Percentiles rank a stretch among this genome's conserved stretches.
phyloP scores from a whole-genome alignment of 2,329 filamentous ascomycete genomes.

The Karstenula rhodostoma region DNA sequence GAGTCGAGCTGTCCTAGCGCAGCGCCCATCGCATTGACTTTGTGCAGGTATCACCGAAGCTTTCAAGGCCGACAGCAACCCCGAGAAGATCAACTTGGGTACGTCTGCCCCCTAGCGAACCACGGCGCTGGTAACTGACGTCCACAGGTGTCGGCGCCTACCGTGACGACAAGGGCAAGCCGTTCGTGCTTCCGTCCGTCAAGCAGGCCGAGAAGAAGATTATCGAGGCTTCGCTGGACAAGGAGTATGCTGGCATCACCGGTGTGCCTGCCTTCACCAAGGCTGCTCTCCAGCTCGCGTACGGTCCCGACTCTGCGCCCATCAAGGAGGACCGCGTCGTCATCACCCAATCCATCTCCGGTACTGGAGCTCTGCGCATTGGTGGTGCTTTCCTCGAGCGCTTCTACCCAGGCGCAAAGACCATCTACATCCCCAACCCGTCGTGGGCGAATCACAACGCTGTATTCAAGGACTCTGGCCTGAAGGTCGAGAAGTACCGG shows the following conservation, averaged over 20 bases:
- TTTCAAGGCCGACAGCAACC: slow-evolving; percentile 94
- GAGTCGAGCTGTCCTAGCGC: slow-evolving; percentile 45
- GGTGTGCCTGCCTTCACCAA: slow-evolving; percentile 94
- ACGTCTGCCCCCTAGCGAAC: slow-evolving; percentile 40
- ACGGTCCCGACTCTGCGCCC: slow-evolving; percentile 79
- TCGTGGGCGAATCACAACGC: slow-evolving; percentile 99
- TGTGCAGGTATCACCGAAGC: slow-evolving; percentile 87
- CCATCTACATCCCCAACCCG: slow-evolving; percentile 94
- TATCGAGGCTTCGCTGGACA: slow-evolving; percentile 80
- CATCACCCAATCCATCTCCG: slow-evolving; percentile 98
- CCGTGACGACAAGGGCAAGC: slow-evolving; percentile 97
- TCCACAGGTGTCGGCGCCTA: slow-evolving; percentile 90
- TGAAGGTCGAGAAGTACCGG: slow-evolving; percentile 92
- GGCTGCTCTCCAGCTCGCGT: slow-evolving; percentile 89
- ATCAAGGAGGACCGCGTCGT: slow-evolving; percentile 79
- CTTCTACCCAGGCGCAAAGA: slow-evolving; percentile 90
- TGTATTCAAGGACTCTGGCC: slow-evolving; percentile 91
- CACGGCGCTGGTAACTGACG: slow-evolving; percentile 29
- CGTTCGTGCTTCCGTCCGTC: slow-evolving; percentile 95
- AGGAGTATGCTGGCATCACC: slow-evolving; percentile 96
- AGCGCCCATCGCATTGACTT: slow-evolving; percentile 3
- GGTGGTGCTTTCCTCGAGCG: slow-evolving; percentile 91
- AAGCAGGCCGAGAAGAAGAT: slow-evolving; percentile 88
- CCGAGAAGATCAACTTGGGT: slow-evolving; percentile 98
- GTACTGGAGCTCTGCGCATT: slow-evolving; percentile 93